Evolutionary conservation across 2,329 filamentous ascomycete genomes (phyloP).

Genomic region (Graphilbum ipis-grandicollis): DNA sequence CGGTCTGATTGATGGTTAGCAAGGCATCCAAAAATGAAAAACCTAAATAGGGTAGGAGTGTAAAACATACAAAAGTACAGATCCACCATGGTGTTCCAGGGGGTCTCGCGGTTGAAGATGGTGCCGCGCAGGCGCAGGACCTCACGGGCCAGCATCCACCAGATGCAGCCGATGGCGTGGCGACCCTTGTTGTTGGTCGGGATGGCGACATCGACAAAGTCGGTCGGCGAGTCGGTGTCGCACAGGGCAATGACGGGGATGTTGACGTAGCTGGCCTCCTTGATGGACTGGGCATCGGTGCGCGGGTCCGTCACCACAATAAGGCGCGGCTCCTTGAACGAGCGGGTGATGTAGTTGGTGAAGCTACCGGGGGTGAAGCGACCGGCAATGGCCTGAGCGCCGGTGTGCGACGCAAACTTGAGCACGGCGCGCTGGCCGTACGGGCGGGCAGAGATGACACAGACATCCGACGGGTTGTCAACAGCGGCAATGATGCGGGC

Average conservation of each 20-base stretch:
- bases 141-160: slow-evolving; percentile 99
- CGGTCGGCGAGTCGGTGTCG: slow-evolving; percentile 98
- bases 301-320: slow-evolving; percentile 99
- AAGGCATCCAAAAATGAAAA: neutral
- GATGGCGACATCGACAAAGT: slow-evolving; percentile 99
- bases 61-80: slow-evolving; percentile 78
- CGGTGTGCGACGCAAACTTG: slow-evolving; percentile 98
- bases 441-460: slow-evolving; percentile 97
- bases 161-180: slow-evolving; percentile 94
- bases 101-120: slow-evolving; percentile 84
- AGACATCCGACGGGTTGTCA: slow-evolving; percentile 98
- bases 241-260: slow-evolving; percentile 98
- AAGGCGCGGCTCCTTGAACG: slow-evolving; percentile 99
- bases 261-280: slow-evolving; percentile 99
- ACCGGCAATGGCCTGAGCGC: slow-evolving; percentile 93
- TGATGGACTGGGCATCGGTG: slow-evolving; percentile 99
- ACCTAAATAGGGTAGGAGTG: neutral
- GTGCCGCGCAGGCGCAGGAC: slow-evolving; percentile 97
- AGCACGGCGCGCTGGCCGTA: slow-evolving; percentile 99
- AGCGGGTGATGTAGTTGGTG: slow-evolving; percentile 99
- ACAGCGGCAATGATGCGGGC: slow-evolving; percentile 97
- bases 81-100: slow-evolving; percentile 99
- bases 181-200: slow-evolving; percentile 99
- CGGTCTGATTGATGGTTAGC: slow-evolving; percentile 42
- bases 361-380: slow-evolving; percentile 99